Evolutionary conservation across 495 filamentous ascomycete species (phyloP).

Genomic region (Penicillium silybi): DNA sequence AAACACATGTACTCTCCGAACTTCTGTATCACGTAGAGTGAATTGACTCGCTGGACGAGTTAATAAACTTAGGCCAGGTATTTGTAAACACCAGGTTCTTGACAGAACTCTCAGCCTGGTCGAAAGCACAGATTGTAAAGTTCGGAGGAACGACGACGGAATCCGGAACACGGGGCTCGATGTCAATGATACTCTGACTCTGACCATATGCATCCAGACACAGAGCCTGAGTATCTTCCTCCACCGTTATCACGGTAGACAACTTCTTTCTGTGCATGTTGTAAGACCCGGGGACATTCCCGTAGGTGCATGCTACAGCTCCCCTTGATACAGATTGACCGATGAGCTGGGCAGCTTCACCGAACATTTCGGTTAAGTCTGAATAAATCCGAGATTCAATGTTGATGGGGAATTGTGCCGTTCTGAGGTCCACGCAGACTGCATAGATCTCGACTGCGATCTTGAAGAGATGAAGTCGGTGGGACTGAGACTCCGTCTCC

Average conservation of each 20-base stretch:
- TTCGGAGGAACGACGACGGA: no score
- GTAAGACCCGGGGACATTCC: slow-evolving; percentile 2
- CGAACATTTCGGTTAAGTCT: slow-evolving; percentile 38
- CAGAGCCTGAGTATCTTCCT: slow-evolving; percentile 8
- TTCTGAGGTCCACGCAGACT: slow-evolving; percentile 40
- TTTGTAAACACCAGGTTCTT: no score
- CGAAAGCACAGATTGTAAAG: no score
- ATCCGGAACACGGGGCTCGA: no score
- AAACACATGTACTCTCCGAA: no score
- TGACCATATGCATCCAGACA: slow-evolving; percentile 6
- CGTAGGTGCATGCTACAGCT: no score
- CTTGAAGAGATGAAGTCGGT: slow-evolving; percentile 14
- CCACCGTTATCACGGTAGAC: neutral
- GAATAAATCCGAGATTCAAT: slow-evolving; percentile 39
- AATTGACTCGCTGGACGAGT: no score
- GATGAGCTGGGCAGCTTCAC: slow-evolving; percentile 13
- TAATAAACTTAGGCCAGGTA: no score
- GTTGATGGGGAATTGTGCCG: slow-evolving; percentile 54
- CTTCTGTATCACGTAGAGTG: no score
- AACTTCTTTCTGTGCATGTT: slow-evolving; percentile 4
- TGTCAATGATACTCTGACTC: slow-evolving; percentile 1
- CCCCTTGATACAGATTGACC: neutral
- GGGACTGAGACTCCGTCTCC: slow-evolving; percentile 31
- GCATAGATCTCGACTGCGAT: slow-evolving; percentile 48
- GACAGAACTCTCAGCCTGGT: no score